Evolutionary conservation across 129 eudicot genomes (phyloP), one percentile per base, ranked within the genome.

Genomic region (Helianthus annuus): DNA sequence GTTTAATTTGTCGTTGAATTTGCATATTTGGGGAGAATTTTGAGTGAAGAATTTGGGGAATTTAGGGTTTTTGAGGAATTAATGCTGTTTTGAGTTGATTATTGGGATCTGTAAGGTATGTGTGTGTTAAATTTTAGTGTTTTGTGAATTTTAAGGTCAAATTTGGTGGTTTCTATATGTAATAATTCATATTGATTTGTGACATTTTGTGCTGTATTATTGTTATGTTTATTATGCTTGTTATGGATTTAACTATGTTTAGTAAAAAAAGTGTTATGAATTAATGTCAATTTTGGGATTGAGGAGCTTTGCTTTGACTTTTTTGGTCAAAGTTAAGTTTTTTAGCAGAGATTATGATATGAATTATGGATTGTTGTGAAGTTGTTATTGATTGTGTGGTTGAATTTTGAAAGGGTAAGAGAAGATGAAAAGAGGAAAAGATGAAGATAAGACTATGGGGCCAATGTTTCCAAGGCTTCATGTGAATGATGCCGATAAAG

Each of bases 381-480:
- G 7, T 6, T 19, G 58, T 0, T 22, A 16, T 22, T 74, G 58
- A 58, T 68, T 72, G 57, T 54, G 76, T 46, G 69, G 72, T 80
- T 85, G 80, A 44, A 65, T 60, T 74, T 67, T n/a, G 14, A 45
- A 44, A 56, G 64, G 13, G 19, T 6, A 10, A 22, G 3, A 79
- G 52, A 79, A 72, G 83, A 95, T 86, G 99, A 88, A 85, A 84
- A 85, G 91, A 77, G 96, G 97, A 22, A 95, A 86, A 84, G 91
- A 86, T 81, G 97, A 86, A 16, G 99, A 91, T 52, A 95, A 91
- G 70, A 68, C 48, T 46, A 83, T 84, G 89, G 96, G 93, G 63
- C 99, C 99, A 48, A 83, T 95, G 99, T 95, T 95, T 78, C 99
- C 99, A 39, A 88, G 99, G 84, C 90, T 95, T 69, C 99, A 95